phyloP scores from a whole-genome alignment of 2,329 filamentous ascomycete genomes.

The Amesomyces nigricolor region DNA sequence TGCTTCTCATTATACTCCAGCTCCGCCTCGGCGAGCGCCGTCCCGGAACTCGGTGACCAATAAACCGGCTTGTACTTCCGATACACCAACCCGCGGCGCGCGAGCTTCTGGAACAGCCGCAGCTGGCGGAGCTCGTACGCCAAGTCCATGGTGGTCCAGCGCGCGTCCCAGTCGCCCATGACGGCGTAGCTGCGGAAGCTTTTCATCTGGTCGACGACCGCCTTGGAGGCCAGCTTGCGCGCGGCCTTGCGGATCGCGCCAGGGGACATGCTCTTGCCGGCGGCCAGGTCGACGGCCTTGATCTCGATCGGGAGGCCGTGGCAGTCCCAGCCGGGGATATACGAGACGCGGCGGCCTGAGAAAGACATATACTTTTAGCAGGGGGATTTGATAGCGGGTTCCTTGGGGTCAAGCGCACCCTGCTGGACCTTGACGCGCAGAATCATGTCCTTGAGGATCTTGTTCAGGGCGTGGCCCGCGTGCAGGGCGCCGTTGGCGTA shows the following conservation, averaged over 20 bases:
- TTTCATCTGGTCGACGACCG: constrained; percentile 66
- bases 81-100: constrained; percentile 67
- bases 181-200: constrained; percentile 68
- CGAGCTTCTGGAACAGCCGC: constrained; percentile 69
- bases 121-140: constrained; percentile 71
- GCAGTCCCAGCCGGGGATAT: constrained; percentile 94
- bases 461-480: constrained; percentile 92
- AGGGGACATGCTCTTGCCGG: constrained; percentile 41
- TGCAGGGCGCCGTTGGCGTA: constrained; percentile 93
- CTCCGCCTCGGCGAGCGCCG: constrained; percentile 77
- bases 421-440: constrained; percentile 73
- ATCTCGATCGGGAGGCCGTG: constrained; percentile 96
- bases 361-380: neutral
- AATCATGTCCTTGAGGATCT: constrained; percentile 93
- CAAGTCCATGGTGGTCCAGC: constrained; percentile 74
- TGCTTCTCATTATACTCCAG: constrained; percentile 77
- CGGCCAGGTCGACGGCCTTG: constrained; percentile 68
- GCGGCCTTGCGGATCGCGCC: constrained; percentile 60
- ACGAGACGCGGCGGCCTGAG: constrained; percentile 62
- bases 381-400: neutral
- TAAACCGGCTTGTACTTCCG: constrained; percentile 77
- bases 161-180: constrained; percentile 73
- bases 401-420: constrained; percentile 36
- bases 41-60: constrained; percentile 75
- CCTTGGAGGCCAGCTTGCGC: constrained; percentile 59